A percentile compares a stretch with the other conserved stretches of the same genome.
phyloP scores from a whole-genome alignment of 140 eudicot species.

The Senecio squalidus region DNA sequence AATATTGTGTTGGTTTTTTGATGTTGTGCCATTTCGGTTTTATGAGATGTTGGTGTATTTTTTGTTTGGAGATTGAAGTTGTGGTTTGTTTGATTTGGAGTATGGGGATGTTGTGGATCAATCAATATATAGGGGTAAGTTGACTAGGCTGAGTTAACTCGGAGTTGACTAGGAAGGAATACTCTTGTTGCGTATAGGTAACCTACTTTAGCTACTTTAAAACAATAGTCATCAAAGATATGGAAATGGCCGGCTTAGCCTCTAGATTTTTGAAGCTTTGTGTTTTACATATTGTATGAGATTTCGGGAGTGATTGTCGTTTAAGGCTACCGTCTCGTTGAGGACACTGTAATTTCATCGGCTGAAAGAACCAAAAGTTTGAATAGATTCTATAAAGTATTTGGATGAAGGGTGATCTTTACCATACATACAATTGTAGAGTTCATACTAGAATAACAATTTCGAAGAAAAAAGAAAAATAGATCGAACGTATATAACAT shows the following conservation, averaged over 20 bases:
- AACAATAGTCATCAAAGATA: neutral
- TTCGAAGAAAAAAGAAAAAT: no score
- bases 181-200: slow-evolving; percentile 19
- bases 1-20: neutral
- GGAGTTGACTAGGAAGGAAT: neutral
- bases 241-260: slow-evolving; percentile 7
- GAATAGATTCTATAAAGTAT: no score
- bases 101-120: neutral
- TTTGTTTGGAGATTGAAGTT: slow-evolving; percentile 6
- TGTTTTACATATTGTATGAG: slow-evolving; percentile 2
- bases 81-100: slow-evolving; percentile 5
- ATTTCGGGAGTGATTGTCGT: neutral
- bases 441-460: no score
- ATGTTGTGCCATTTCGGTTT: slow-evolving; percentile 27
- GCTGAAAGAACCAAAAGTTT: no score
- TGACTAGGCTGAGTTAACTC: slow-evolving; percentile 11
- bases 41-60: neutral
- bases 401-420: no score
- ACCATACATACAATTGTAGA: no score
- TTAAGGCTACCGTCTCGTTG: no score
- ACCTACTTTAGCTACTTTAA: slow-evolving; percentile 20
- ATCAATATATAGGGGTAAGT: slow-evolving; percentile 14
- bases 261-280: neutral
- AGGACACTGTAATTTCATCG: no score
- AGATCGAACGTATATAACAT: no score